Base-by-base conservation (phyloP, 164 flowering plant genomes). In the Piper longum region DNA sequence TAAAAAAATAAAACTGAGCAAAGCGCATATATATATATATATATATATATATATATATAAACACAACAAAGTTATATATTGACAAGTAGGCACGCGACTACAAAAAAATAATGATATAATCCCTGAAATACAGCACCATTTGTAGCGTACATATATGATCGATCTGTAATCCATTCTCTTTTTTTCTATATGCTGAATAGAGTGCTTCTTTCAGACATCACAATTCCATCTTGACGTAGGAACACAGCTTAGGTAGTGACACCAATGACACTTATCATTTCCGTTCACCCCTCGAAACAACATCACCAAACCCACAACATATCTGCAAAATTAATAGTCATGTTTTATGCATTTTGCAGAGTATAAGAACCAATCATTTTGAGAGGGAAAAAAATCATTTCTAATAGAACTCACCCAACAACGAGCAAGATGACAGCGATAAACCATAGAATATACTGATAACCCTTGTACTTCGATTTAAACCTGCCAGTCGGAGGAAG, bases 391-490 rank as follows among this genome's bases (percentile, higher is more conserved):
- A 44, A 44, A 11, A 44, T 44, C 7, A 44, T 48, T 12, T 48
- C 11, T 48, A 2, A 48, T 5, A 62, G 42, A 52, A 18, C 87
- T 67, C 76, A 79, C 79, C 80, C 78, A 7, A 41, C 36, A 17
- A 61, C 54, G 42, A 79, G 62, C 70, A 68, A 2, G 48, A 77
- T 56, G 7, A 78, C 18, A 65, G 88, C 78, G 3, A 64, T 41
- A 54, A 75, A n/a, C 71, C 72, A 74, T 7, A 84, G 70, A 1
- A 79, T 4, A 67, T 81, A 76, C 61, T 84, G 92, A 70, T 79
- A 86, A 65, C 70, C 58, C 62, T 81, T 82, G 78, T 81, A 57
- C 73, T 74, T 86, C 43, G 87, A 62, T 63, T 82, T 84, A 64
- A 60, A 67, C 39, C 55, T 67, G 57, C 72, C 75, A 51, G 66